Evolutionary conservation across 2,329 filamentous ascomycete genomes (phyloP).

Genomic region (Colletotrichum sp.): DNA sequence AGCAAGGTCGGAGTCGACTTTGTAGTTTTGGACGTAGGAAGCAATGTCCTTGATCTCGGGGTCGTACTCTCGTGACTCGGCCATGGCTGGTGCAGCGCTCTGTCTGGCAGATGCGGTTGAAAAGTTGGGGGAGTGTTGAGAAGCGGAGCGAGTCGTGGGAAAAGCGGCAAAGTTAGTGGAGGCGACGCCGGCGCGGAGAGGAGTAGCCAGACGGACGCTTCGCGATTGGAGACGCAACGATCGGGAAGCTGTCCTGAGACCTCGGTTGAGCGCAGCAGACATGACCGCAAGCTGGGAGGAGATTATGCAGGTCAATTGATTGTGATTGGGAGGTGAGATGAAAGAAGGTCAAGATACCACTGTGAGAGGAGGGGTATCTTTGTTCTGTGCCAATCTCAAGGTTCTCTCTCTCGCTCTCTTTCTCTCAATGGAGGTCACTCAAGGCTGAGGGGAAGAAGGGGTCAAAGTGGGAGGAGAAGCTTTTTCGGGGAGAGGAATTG

Average conservation of each 20-base stretch:
- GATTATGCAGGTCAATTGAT: conserved; percentile 13
- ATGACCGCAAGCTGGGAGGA: conserved; percentile 35
- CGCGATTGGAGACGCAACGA: conserved; percentile 54
- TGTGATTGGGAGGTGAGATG: conserved; percentile 2
- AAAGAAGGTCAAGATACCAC: not conserved
- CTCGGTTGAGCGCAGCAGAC: conserved; percentile 58
- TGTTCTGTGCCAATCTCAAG: not conserved
- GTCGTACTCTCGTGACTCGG: conserved; percentile 73
- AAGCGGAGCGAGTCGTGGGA: conserved; percentile 34
- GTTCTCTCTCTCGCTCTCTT: not conserved
- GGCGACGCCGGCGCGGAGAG: conserved; percentile 39
- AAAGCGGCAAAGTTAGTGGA: conserved; percentile 34
- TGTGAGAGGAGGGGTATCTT: not conserved
- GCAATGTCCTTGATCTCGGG: conserved; percentile 96
- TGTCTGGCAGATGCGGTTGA: conserved; percentile 54
- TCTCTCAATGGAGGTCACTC: not conserved
- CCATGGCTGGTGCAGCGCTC: conserved; percentile 55
- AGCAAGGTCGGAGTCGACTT: conserved; percentile 89
- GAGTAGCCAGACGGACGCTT: conserved; percentile 39
- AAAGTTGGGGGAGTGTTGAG: conserved; percentile 47
- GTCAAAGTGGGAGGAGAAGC: not conserved
- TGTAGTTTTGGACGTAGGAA: conserved; percentile 90
- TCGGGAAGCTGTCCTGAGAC: conserved; percentile 59
- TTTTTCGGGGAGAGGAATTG: not conserved
- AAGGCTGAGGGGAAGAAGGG: not conserved